Evolutionary conservation across 805 yeast species (phyloP).

Genomic region (Candida silvicultrix): DNA sequence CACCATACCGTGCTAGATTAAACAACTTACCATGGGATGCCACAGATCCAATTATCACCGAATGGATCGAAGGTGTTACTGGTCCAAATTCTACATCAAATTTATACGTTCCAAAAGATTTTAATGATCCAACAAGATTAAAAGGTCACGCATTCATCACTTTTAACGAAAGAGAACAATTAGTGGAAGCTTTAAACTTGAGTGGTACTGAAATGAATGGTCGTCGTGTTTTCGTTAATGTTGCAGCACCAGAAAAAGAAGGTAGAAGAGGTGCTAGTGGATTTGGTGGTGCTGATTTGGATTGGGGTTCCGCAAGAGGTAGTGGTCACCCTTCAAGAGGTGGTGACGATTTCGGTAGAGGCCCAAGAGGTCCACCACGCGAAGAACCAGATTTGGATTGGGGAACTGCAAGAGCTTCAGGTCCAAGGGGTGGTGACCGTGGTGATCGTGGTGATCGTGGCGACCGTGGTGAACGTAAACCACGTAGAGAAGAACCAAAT

Average conservation of each 20-base stretch:
- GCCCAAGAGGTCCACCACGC: slow-evolving; percentile 34
- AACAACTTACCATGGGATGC: slow-evolving; percentile 82
- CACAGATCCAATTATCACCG: slow-evolving; percentile 54
- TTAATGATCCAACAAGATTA: slow-evolving; percentile 52
- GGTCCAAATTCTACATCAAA: slow-evolving; percentile 53
- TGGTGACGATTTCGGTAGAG: slow-evolving; percentile 21
- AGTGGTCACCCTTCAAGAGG: slow-evolving; percentile 17
- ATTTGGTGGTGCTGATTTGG: slow-evolving; percentile 32
- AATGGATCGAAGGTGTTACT: slow-evolving; percentile 48
- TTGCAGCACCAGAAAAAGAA: slow-evolving; percentile 62
- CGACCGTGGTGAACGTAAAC: slow-evolving; percentile 19
- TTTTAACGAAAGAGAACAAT: slow-evolving; percentile 68
- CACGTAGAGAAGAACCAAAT: slow-evolving; percentile 42
- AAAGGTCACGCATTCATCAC: slow-evolving; percentile 89
- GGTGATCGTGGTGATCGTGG: slow-evolving; percentile 16
- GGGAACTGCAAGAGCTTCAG: slow-evolving; percentile 46
- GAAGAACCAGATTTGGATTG: slow-evolving; percentile 36
- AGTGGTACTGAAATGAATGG: slow-evolving; percentile 66
- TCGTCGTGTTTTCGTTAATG: slow-evolving; percentile 68
- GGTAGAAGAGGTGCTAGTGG: slow-evolving; percentile 35
- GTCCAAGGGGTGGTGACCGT: slow-evolving; percentile 30
- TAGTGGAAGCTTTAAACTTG: slow-evolving; percentile 65
- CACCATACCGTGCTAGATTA: slow-evolving; percentile 90
- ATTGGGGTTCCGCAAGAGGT: slow-evolving; percentile 48
- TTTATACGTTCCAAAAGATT: slow-evolving; percentile 69